Evolutionary conservation across 495 filamentous ascomycete species (phyloP), one percentile per base, ranked within the genome.

Genomic region (Lasiosphaeria ovina): DNA sequence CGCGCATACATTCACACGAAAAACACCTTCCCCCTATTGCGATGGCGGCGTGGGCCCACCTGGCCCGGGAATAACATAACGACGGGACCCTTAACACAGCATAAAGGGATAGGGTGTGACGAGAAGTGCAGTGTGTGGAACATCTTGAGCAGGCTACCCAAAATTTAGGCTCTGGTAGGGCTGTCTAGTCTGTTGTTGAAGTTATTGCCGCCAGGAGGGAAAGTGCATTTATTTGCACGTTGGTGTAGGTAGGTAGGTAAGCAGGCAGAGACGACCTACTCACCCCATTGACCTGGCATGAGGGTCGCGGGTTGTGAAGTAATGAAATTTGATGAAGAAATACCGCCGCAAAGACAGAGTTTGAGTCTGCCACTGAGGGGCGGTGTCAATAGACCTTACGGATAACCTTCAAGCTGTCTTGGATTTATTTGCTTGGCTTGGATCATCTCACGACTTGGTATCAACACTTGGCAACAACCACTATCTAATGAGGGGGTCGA

Each of bases 1-100:
- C 24, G 24, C 31, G 36, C 59, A 49, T 40, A 31, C n/a, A 40
- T 10, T 38, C 35, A 24, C 36, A 35, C 45, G 47, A 35, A 57
- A 44, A 44, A 6, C 33, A 16, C 6, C 36, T 12, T 31, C 44
- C 12, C 9, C 17, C 35, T 7, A 47, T 47, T 47, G 31, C 24
- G 54, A 57, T 33, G 47, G 14, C 24, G 24, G 24, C 24, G 24
- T 1, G 24, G 24, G 24, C 24, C 24, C 24, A 24, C 24, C 24
- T 24, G 24, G 24, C 24, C 24, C n/a, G 40, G 24, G 34, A 40
- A 40, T 5, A 40, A 55, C 11, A 6, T 32, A 14, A 51, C 7
- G 3, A 31, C 16, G 49, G 49, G 49, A 31, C 32, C 11, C 16
- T 47, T 47, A 47, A n/a, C 44, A 47, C 44, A 7, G 44, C 44